Evolutionary conservation across 2,329 filamentous ascomycete genomes (phyloP).

Genomic region (Drechslerella dactyloides): DNA sequence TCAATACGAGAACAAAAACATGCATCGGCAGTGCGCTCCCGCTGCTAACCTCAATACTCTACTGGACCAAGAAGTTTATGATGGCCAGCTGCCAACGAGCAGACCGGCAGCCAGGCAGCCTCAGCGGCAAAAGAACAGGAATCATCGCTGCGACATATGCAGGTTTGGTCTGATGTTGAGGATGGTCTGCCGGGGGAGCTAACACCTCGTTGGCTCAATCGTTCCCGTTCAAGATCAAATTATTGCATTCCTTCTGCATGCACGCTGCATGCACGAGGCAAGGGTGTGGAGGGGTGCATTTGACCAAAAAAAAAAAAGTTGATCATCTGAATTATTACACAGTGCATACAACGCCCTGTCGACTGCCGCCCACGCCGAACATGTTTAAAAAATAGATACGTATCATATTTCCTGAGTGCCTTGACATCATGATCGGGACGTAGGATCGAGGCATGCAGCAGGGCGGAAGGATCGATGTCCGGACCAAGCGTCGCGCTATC

Average conservation of each 20-base stretch:
- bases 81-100: background rate
- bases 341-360: too few relatives aligned
- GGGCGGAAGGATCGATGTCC: constrained; percentile 42
- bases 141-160: constrained; percentile 17
- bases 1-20: constrained; percentile 45
- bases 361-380: constrained; percentile 19
- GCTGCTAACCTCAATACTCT: background rate
- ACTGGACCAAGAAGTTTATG: background rate
- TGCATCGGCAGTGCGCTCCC: constrained; percentile 43
- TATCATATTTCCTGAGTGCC: background rate
- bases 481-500: constrained; percentile 18
- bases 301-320: constrained; percentile 1
- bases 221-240: constrained; percentile 18
- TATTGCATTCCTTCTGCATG: constrained; percentile 33
- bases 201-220: constrained; percentile 25
- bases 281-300: constrained; percentile 5
- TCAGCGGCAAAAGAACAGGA: constrained; percentile 37
- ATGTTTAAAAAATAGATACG: constrained; percentile 2
- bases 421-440: background rate
- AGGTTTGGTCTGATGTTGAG: constrained; percentile 44
- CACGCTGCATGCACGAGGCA: constrained; percentile 47
- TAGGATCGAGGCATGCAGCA: constrained; percentile 1
- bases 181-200: constrained; percentile 14
- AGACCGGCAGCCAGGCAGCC: constrained; percentile 1
- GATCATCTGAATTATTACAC: constrained; percentile 39